A percentile compares a stretch with the other conserved stretches of the same genome.
These are phyloP conservation scores for Arthrobotrys iridis DNA, from an alignment of 2,329 filamentous ascomycete species.

Conservation along the genomic window DNA sequence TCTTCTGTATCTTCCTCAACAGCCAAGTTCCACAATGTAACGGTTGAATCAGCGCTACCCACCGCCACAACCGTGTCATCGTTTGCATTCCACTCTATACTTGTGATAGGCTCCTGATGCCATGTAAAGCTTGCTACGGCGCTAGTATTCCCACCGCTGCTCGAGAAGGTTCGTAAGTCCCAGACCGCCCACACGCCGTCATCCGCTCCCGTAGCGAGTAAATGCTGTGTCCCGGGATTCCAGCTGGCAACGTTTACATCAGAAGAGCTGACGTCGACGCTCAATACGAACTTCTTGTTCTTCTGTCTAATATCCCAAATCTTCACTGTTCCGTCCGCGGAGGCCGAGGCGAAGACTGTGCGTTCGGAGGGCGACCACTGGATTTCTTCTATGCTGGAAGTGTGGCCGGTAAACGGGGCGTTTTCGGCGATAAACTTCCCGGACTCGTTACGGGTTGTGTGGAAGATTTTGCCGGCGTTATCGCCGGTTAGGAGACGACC, in stretches of 20 bases:
- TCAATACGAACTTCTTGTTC: constrained; percentile 85
- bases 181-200: constrained; percentile 95
- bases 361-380: constrained; percentile 96
- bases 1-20: constrained; percentile 98
- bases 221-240: constrained; percentile 86
- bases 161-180: constrained; percentile 74
- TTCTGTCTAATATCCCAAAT: constrained; percentile 96
- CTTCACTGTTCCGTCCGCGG: constrained; percentile 91
- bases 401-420: constrained; percentile 83
- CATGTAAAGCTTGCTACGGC: constrained; percentile 94
- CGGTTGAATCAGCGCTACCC: constrained; percentile 89
- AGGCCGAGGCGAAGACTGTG: constrained; percentile 93
- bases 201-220: constrained; percentile 91
- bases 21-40: constrained; percentile 95
- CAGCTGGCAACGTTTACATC: constrained; percentile 98
- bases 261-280: constrained; percentile 80
- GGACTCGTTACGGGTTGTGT: constrained; percentile 84
- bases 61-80: constrained; percentile 96
- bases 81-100: constrained; percentile 95
- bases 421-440: constrained; percentile 90
- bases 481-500: constrained; percentile 93
- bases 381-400: constrained; percentile 87
- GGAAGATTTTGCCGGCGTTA: constrained; percentile 87
- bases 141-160: constrained; percentile 65
- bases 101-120: constrained; percentile 96